Evolutionary conservation across 2,329 filamentous ascomycete genomes (phyloP).

Genomic region (Fusarium coffeatum): DNA sequence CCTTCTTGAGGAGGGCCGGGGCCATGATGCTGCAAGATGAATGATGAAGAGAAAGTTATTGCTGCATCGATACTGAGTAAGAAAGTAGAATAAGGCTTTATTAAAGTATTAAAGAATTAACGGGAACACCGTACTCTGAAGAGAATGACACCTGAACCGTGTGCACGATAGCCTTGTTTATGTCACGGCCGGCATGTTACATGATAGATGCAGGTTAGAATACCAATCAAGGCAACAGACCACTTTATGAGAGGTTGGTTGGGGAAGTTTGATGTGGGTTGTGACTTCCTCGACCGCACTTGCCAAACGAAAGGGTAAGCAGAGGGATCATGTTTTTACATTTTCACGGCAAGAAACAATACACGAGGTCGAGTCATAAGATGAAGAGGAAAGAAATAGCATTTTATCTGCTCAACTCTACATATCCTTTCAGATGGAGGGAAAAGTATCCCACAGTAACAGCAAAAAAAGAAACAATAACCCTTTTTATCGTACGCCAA

Average conservation of each 20-base stretch:
- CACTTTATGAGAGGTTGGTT: not conserved
- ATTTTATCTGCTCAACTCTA: slow-evolving; percentile 42
- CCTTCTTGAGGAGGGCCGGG: slow-evolving; percentile 44
- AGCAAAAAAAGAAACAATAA: slow-evolving; percentile 40
- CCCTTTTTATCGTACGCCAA: slow-evolving; percentile 57
- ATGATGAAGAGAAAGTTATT: slow-evolving; percentile 9
- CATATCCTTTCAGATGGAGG: slow-evolving; percentile 28
- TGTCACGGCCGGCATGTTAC: not conserved
- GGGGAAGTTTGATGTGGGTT: not conserved
- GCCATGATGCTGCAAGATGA: slow-evolving; percentile 46
- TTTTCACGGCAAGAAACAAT: not conserved
- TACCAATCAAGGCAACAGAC: not conserved
- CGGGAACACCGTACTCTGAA: not conserved
- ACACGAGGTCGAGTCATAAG: not conserved
- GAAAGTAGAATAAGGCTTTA: not conserved
- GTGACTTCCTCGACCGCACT: not conserved
- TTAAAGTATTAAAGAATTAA: slow-evolving; percentile 11
- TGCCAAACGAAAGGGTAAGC: not conserved
- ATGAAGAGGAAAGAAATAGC: slow-evolving; percentile 20
- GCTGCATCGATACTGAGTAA: slow-evolving; percentile 22
- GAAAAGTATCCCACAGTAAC: slow-evolving; percentile 17
- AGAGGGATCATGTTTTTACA: not conserved
- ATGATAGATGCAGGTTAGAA: not conserved
- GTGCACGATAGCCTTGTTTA: slow-evolving; percentile 1
- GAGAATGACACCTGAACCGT: slow-evolving; percentile 14